Percentiles rank a stretch among this genome's conserved stretches.
These are phyloP conservation scores for Paraphoma sp. DNA, from an alignment of 2,329 filamentous ascomycete genomes.

Conservation along the genomic window DNA sequence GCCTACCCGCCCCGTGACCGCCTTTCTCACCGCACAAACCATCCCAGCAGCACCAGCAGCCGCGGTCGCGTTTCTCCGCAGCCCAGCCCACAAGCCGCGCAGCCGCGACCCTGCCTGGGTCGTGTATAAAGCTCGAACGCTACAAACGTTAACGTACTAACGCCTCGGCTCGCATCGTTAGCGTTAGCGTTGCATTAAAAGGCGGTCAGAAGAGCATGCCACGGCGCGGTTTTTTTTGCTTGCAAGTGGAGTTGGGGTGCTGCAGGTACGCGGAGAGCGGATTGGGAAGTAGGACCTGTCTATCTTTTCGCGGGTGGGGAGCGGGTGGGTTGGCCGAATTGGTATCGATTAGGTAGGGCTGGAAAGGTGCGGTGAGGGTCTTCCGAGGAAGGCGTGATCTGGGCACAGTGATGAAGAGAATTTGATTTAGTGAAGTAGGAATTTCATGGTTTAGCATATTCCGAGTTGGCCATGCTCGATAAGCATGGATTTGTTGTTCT, in stretches of 20 bases:
- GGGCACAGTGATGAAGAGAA: too few species aligned
- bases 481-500: background rate
- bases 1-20: background rate
- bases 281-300: background rate
- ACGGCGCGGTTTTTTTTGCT: background rate
- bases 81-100: too few species aligned
- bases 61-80: background rate
- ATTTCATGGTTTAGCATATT: too few species aligned
- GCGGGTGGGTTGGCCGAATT: background rate
- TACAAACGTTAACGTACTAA: background rate
- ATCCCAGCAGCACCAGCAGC: background rate
- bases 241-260: background rate
- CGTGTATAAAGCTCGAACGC: too few species aligned
- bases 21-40: background rate
- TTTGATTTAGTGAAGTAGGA: too few species aligned
- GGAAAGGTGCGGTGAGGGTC: background rate
- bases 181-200: constrained; percentile 17
- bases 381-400: too few species aligned
- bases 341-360: background rate
- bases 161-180: background rate
- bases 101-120: too few species aligned
- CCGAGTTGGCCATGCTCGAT: too few species aligned
- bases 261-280: constrained; percentile 8
- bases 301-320: background rate
- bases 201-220: constrained; percentile 15